Evolutionary conservation across 108 stramenopile species (phyloP).

Genomic region (Skeletonema costatum): DNA sequence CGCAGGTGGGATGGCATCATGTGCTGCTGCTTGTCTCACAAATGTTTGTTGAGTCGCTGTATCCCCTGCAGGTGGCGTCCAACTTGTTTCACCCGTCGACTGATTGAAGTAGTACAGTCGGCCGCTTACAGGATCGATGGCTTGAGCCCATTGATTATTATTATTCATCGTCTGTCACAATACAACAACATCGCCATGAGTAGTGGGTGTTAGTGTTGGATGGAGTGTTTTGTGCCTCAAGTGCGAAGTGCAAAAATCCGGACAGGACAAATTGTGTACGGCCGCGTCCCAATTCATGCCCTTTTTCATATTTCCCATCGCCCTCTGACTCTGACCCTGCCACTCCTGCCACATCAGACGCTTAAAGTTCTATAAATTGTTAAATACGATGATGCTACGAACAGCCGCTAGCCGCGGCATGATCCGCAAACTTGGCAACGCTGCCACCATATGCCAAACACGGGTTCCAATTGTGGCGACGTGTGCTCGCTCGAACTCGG

Average conservation of each 20-base stretch:
- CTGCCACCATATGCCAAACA: background rate
- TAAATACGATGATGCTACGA: background rate
- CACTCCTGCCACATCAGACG: no score
- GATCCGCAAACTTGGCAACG: conserved; percentile 1
- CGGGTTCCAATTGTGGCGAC: background rate
- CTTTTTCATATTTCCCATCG: no score
- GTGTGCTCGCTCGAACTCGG: background rate
- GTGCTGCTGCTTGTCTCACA: background rate
- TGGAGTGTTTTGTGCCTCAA: no score
- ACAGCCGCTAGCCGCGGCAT: background rate
- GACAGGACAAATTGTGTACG: no score
- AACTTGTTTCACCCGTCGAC: conserved; percentile 52
- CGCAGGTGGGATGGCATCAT: background rate
- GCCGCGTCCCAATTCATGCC: no score
- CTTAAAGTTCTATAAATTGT: no score
- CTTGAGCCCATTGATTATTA: conserved; percentile 36
- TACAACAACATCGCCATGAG: background rate
- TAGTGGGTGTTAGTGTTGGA: no score
- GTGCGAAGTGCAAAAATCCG: no score
- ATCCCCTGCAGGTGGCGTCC: conserved; percentile 46
- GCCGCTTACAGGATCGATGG: conserved; percentile 37
- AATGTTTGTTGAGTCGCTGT: background rate
- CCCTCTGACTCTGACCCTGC: no score
- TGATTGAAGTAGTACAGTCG: conserved; percentile 41
- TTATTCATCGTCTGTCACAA: background rate